Evolutionary conservation across 805 yeast genomes (phyloP), one percentile per base, ranked within the genome.

Genomic region (Pichia exigua): DNA sequence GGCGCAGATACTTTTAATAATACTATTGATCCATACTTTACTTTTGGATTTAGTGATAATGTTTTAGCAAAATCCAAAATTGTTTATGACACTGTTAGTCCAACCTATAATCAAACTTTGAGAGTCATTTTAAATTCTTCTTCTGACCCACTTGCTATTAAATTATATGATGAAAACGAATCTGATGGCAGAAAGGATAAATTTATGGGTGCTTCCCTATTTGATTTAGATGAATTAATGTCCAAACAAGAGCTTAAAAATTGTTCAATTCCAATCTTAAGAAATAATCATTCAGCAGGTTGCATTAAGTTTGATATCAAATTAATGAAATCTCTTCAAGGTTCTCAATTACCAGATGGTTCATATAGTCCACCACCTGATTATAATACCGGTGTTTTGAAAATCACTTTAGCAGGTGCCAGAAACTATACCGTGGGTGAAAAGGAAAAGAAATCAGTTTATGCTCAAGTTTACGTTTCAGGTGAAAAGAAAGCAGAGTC

Each of bases 11-110:
- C 85, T 42, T 61, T 78, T 58, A 90, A 87, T 56, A 85, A 84
- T 60, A 87, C 97, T 12, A 75, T 90, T 55, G 97, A 94, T 65
- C 99, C 99, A 12, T 95, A 89, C 68, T 74, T 91, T 54, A 77
- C 83, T 9, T 76, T 91, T 63, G 85, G 86, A 21, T 81, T 82
- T 62, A 73, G 74, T 54, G 77, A 77, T 49, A 64, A 69, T 17
- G 80, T 78, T 42, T 73, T 83, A 57, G 92, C 84, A 3, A 78
- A 82, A 61, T 85, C 97, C 6, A 77, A 79, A 52, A 77, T 80
- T 59, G 85, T 83, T 57, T 66, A 75, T 48, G 83, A 89, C 60
- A 84, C 95, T 5, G 67, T 70, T 55, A 69, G 72, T 42, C 98
- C 99, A 12, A 78, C 75, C 7, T 94, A 96, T 95, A 80, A 94